These are phyloP conservation scores for Daedaleopsis nitida DNA, from an alignment of 768 basidiomycete species.

Conservation along the genomic window DNA sequence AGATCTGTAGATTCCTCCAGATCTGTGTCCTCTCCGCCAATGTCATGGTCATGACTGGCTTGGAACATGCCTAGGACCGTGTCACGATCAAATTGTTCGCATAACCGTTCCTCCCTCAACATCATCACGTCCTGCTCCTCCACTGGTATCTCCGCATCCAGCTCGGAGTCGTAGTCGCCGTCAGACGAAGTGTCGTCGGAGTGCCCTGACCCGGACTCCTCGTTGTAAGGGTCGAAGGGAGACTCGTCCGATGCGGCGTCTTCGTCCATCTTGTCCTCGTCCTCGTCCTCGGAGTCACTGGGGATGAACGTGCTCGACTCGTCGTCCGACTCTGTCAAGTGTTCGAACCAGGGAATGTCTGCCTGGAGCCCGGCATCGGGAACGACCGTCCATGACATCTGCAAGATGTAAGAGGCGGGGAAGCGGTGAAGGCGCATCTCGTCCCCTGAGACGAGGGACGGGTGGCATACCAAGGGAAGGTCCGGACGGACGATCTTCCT, in stretches of 20 bases:
- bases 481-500: background rate
- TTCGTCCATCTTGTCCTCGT: background rate
- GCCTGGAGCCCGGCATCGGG: background rate
- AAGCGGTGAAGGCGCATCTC: background rate
- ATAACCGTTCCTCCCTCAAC: background rate
- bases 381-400: background rate
- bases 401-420: background rate
- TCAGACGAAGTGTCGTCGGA: background rate
- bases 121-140: background rate
- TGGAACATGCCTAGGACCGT: slow-evolving; percentile 3
- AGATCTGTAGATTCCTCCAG: background rate
- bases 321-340: background rate
- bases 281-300: background rate
- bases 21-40: background rate
- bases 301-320: background rate
- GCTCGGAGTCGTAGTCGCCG: background rate
- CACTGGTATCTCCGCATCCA: background rate
- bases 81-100: background rate
- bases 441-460: background rate
- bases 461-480: slow-evolving; percentile 3
- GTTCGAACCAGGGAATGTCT: background rate
- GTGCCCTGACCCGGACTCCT: background rate
- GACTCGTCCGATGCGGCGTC: background rate
- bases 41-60: background rate
- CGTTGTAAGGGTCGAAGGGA: background rate